Conservation (phyloP, 768 basidiomycete species). For the Kwoniella dejecticola region DNA sequence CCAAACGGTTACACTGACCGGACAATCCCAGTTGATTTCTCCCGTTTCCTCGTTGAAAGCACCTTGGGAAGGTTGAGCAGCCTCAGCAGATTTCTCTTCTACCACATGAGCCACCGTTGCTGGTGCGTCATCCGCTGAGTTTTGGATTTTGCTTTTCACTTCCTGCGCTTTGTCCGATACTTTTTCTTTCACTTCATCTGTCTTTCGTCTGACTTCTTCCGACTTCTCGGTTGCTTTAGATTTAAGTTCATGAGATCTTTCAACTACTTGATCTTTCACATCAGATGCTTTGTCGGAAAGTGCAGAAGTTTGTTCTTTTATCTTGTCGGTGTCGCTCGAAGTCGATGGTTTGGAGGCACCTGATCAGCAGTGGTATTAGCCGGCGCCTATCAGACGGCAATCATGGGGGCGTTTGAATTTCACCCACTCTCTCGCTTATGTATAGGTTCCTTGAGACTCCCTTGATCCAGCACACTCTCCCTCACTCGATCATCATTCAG, state of each 20-base stretch:
- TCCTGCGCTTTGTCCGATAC: background rate
- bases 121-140: background rate
- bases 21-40: constrained; percentile 99
- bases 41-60: constrained; percentile 96
- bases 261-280: background rate
- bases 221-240: background rate
- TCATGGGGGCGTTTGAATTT: too few species aligned
- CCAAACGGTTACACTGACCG: constrained; percentile 57
- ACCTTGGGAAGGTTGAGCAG: constrained; percentile 52
- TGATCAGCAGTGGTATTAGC: background rate
- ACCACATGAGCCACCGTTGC: constrained; percentile 24
- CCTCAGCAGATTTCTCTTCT: constrained; percentile 34
- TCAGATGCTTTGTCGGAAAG: background rate
- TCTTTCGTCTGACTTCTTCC: background rate
- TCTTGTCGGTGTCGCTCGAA: background rate
- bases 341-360: background rate
- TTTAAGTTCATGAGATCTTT: background rate
- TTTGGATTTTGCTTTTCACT: background rate
- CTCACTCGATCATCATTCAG: constrained; percentile 20
- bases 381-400: background rate
- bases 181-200: background rate
- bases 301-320: background rate
- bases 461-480: constrained; percentile 31
- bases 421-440: constrained; percentile 29
- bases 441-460: constrained; percentile 29